Evolutionary conservation across 768 basidiomycete species (phyloP).

Genomic region (Xerocomus brunneocitrinus): DNA sequence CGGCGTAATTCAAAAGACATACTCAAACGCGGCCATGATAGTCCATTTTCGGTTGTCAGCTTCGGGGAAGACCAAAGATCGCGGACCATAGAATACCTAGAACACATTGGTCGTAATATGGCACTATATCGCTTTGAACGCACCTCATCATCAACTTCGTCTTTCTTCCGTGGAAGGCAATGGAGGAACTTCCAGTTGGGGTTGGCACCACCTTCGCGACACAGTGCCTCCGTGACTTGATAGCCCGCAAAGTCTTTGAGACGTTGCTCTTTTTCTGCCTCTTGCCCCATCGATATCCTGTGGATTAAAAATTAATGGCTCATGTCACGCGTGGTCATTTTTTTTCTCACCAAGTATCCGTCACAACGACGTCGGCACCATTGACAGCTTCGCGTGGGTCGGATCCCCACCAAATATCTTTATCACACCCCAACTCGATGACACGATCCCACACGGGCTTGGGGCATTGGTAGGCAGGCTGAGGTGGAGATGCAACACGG

Average conservation of each 20-base stretch:
- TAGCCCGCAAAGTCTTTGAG: conserved; percentile 86
- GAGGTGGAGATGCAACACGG: conserved; percentile 75
- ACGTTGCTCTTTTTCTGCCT: conserved; percentile 86
- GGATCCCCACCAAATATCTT: conserved; percentile 64
- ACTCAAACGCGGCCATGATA: conserved; percentile 91
- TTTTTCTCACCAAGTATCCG: conserved; percentile 83
- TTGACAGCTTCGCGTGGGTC: conserved; percentile 85
- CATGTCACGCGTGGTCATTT: not conserved
- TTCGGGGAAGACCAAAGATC: conserved; percentile 89
- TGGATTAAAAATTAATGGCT: not conserved
- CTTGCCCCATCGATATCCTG: conserved; percentile 99
- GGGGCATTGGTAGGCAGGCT: conserved; percentile 60
- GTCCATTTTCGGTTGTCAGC: conserved; percentile 98
- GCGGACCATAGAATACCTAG: conserved; percentile 88
- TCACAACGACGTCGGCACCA: conserved; percentile 91
- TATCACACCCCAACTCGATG: conserved; percentile 66
- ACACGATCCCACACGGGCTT: conserved; percentile 77
- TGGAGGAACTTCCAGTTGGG: conserved; percentile 93
- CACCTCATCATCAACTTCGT: conserved; percentile 97
- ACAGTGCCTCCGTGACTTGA: conserved; percentile 89
- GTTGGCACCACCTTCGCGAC: conserved; percentile 75
- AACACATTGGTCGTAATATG: not conserved
- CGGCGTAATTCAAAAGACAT: conserved; percentile 29
- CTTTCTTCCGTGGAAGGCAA: conserved; percentile 85
- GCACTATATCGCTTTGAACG: not conserved